Evolutionary conservation across 257 asterid species (phyloP), one percentile per base, ranked within the genome.

Genomic region (Gardenia jasminoides): DNA sequence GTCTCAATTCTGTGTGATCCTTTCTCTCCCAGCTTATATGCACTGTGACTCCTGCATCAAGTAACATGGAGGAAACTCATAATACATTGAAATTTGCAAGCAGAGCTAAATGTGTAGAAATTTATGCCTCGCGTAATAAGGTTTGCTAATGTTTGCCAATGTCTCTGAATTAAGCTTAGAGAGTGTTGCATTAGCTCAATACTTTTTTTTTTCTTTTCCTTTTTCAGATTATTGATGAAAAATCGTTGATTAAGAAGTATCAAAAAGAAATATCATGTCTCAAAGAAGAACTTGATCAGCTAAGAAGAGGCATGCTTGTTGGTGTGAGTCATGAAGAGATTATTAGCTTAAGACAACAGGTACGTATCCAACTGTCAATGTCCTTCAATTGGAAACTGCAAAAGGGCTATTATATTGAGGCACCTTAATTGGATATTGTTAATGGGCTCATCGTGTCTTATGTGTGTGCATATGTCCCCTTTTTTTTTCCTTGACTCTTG

Each of bases 51-150:
- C 99, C 99, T 62, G 99, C 99, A 78, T 92, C 99, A 75, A 96
- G 99, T 86, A 93, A 92, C 89, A 79, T 88, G 89, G 99, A 96
- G 90, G 99, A 96, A 86, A 94, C 99, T 56, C 98, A 96, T 83
- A 96, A 96, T 87, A 96, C 99, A 24, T 87, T 96, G 85, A 94
- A 96, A 82, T 96, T 96, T 83, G 99, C 99, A 76, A 96, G 97
- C 93, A 88, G 99, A 86, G 98, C 99, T 30, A 96, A 96, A 86
- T 91, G 90, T 67, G 98, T 96, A 17, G 99, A 94, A 80, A 96
- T 96, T 74, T 84, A 78, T 85, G 99, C 99, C 44, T 94, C 97
- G 31, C 97, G 97, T 70, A 96, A 96, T 85, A 91, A 82, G 97
- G 99, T 96, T 84, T 82, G 89, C 85, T 77, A 46, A 59, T 73